A percentile compares a stretch with the other conserved stretches of the same genome.
These are phyloP conservation scores for Lepraria neglecta DNA, from an alignment of 495 filamentous ascomycete genomes.

Conservation along the genomic window DNA sequence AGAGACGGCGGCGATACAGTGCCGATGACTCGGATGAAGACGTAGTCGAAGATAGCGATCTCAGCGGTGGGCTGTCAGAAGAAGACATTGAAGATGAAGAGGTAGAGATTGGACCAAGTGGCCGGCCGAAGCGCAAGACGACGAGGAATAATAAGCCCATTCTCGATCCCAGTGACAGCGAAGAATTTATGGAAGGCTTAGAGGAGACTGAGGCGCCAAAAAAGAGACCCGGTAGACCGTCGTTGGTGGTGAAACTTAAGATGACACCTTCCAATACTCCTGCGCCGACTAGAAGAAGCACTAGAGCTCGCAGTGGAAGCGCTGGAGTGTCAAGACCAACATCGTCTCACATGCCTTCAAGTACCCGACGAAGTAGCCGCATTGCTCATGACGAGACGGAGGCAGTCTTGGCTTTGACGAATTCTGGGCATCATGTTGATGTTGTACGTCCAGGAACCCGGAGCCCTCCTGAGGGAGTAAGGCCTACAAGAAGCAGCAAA, in stretches of 20 bases:
- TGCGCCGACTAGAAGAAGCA: constrained; percentile 31
- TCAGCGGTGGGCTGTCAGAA: constrained; percentile 58
- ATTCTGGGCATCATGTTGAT: constrained; percentile 67
- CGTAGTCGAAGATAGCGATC: constrained; percentile 61
- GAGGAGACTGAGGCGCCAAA: constrained; percentile 30
- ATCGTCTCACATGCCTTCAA: constrained; percentile 30
- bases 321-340: constrained; percentile 34
- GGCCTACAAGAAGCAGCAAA: constrained; percentile 56
- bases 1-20: constrained; percentile 43
- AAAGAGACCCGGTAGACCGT: constrained; percentile 33
- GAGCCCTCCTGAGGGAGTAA: constrained; percentile 55
- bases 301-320: constrained; percentile 42
- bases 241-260: constrained; percentile 35
- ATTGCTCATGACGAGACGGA: constrained; percentile 53
- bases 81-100: constrained; percentile 59
- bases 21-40: constrained; percentile 52
- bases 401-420: constrained; percentile 60
- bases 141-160: constrained; percentile 42
- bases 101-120: constrained; percentile 57
- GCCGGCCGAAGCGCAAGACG: constrained; percentile 61
- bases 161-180: constrained; percentile 37
- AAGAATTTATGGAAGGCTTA: constrained; percentile 20
- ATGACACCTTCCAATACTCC: constrained; percentile 24
- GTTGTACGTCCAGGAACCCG: constrained; percentile 53
- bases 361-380: constrained; percentile 51